Base-by-base conservation (phyloP, 2,329 filamentous ascomycete genomes). In the Aspergillus sp. region DNA sequence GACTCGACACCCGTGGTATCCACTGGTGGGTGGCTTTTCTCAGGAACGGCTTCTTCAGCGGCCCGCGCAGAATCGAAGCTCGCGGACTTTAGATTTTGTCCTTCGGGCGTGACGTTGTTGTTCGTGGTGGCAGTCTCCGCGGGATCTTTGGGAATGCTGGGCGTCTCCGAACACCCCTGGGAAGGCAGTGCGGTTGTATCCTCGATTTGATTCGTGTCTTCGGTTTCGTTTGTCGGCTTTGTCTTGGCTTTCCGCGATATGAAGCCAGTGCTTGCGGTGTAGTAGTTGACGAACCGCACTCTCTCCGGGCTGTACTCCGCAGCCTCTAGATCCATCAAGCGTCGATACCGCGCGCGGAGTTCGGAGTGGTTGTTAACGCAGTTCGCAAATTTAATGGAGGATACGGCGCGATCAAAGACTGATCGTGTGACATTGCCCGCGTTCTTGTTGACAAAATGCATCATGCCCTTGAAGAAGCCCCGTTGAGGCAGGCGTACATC, bases 231-330 rank as follows among this genome's bases (percentile, higher is more conserved):
- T 35, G 15, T 22, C 15, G 31, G 15, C 24, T 52, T 53, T 38
- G 66, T 60, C 24, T 52, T 53, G 38, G 66, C 60, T 42, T 52
- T 48, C 11, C 26, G 36, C 5, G 40, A 13, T 29, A 22, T 39
- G 19, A 40, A 40, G 11, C 86, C 86, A 7, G 81, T 80, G 43
- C 82, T 86, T n/a, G 82, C 73, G 1, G 86, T 93, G 53, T 89
- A 94, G 55, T 93, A 94, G 52, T 94, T 94, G 36, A 85, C 69
- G 48, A 94, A 94, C 11, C 86, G 72, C 8, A 91, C 43, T 34
- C 52, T 37, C 49, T 45, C 35, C 32, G 57, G 26, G 44, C 52
- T 57, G 2, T 71, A 47, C 41, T 80, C 75, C 4, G 78, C 64
- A 49, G 83, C 78, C 52, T 93, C 86, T 7, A 93, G 63, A 2